Percentiles rank a stretch among this genome's conserved stretches.
phyloP scores from a whole-genome alignment of 306 rosid genomes.

The Prunus padus region DNA sequence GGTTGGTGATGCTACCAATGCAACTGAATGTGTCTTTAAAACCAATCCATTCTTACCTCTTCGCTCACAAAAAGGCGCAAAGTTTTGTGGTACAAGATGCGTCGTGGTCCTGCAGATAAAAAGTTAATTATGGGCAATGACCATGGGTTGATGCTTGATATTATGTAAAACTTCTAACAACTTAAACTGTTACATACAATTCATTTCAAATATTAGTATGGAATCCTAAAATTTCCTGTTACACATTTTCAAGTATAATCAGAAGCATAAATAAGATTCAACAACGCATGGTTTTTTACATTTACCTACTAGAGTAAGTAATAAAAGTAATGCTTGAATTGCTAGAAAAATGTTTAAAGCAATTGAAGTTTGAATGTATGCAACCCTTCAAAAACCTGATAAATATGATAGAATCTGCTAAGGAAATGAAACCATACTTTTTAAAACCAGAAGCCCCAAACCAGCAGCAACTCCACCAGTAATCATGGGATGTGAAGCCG shows the following conservation, averaged over 20 bases:
- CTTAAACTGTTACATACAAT: neutral
- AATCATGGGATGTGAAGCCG: slow-evolving; percentile 71
- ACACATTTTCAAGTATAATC: neutral
- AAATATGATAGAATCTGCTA: neutral
- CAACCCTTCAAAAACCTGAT: neutral
- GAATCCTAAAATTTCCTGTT: neutral
- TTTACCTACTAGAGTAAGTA: neutral
- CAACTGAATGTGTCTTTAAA: slow-evolving; percentile 11
- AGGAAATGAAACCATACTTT: slow-evolving; percentile 46
- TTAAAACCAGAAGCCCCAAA: slow-evolving; percentile 52
- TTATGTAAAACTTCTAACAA: neutral
- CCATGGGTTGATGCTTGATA: neutral
- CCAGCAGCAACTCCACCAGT: slow-evolving; percentile 64
- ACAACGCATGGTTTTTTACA: neutral
- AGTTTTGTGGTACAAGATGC: slow-evolving; percentile 62
- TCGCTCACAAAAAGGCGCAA: slow-evolving; percentile 69
- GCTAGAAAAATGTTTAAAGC: slow-evolving; percentile 9
- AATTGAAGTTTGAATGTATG: neutral
- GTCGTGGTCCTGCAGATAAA: slow-evolving; percentile 68
- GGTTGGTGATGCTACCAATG: slow-evolving; percentile 5
- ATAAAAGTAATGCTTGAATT: neutral
- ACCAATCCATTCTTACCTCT: slow-evolving; percentile 54
- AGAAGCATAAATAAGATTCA: neutral
- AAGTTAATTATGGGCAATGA: slow-evolving; percentile 22
- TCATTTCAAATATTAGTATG: neutral